Evolutionary conservation across 140 eudicot genomes (phyloP), one percentile per base, ranked within the genome.

Genomic region (Bidens hawaiensis): DNA sequence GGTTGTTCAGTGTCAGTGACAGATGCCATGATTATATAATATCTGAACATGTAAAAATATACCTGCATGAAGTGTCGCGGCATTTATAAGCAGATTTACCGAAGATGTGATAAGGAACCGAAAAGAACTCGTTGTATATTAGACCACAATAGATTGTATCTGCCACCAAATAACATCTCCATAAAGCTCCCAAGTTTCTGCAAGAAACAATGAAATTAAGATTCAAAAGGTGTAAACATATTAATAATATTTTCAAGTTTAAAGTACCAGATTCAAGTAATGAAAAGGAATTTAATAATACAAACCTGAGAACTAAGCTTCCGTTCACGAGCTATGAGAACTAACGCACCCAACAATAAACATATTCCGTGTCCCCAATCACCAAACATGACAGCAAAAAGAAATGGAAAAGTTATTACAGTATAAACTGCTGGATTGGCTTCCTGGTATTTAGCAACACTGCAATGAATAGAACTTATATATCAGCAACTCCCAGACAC

Each of bases 291-390:
- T 33, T 12, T 27, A 7, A 53, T 25, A 18, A 6, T 28, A 56
- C 68, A 42, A 62, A 93, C 99, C 99, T 93, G 97, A 48, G 99
- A 83, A 61, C 94, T 65, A 28, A 78, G 80, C 72, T 80, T 93
- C 62, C 76, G 70, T 80, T 93, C 99, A 41, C 80, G 93, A 46
- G 97, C 88, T 62, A 93, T 77, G 70, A 93, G 95, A 73, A 85
- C 27, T 62, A 88, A 50, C 1, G 99, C 96, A 69, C 95, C 91
- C 67, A 93, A 13, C 63, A 93, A 76, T 60, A 93, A 78, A 76
- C 99, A 93, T 69, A 88, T 74, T 53, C 99, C 99, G 59, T 93
- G 99, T 57, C 99, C 99, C 99, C 99, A 93, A 72, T 93, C 99
- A 63, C 99, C 99, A 70, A 85, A 93, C 99, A 93, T 93, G 76